Conservation (phyloP, 495 filamentous ascomycete species). For the Penicillium egyptiacum region DNA sequence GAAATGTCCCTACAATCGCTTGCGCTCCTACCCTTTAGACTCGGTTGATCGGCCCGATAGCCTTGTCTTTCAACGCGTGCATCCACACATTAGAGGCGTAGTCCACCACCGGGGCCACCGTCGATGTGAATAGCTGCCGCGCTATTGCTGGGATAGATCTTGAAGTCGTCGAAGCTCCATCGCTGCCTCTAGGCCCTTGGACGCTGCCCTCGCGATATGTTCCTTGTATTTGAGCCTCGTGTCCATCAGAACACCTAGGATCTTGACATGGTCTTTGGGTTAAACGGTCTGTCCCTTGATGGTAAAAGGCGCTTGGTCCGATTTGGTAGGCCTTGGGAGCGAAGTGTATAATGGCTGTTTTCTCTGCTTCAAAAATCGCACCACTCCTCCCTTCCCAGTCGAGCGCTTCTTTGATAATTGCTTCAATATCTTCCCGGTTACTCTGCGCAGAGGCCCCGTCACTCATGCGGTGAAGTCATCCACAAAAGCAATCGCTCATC, state of each 20-base stretch:
- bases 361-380: background rate
- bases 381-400: background rate
- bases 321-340: constrained; percentile 7
- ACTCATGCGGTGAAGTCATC: too few relatives aligned
- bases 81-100: too few relatives aligned
- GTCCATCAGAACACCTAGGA: background rate
- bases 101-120: too few relatives aligned
- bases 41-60: constrained; percentile 16
- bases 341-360: constrained; percentile 1
- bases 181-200: too few relatives aligned
- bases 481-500: too few relatives aligned
- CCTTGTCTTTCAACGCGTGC: constrained; percentile 10
- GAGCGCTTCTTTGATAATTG: constrained; percentile 22
- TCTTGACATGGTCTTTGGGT: constrained; percentile 21
- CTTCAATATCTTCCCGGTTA: background rate
- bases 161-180: too few relatives aligned
- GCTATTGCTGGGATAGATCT: too few relatives aligned
- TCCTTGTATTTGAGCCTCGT: too few relatives aligned
- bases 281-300: constrained; percentile 20
- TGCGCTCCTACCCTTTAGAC: constrained; percentile 30
- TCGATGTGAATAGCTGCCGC: too few relatives aligned
- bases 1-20: too few relatives aligned
- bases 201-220: too few relatives aligned
- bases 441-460: too few relatives aligned
- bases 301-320: constrained; percentile 16